Evolutionary conservation across 192 early-diverging fungal species (phyloP).

Genomic region (Entomortierella chlamydospora): DNA sequence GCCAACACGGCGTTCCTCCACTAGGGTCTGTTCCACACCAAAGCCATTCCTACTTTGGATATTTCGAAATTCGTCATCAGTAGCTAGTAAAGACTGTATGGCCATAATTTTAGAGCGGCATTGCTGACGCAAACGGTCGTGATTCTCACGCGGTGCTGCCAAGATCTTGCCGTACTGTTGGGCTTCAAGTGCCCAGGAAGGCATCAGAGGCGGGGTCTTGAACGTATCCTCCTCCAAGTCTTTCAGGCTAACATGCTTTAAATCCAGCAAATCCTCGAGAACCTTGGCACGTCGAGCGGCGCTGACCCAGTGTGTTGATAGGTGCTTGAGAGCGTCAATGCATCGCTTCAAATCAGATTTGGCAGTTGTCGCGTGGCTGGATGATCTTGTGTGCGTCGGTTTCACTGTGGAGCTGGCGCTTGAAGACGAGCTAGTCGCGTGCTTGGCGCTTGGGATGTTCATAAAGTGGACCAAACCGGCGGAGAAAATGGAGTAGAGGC

Average conservation of each 20-base stretch:
- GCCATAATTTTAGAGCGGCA: slow-evolving; percentile 53
- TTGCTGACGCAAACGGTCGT: slow-evolving; percentile 39
- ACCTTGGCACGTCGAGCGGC: slow-evolving; percentile 49
- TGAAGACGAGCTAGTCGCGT: slow-evolving; percentile 5
- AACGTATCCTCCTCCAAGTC: slow-evolving; percentile 42
- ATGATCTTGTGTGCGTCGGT: background rate
- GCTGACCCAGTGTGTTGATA: slow-evolving; percentile 42
- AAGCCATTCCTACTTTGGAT: slow-evolving; percentile 15
- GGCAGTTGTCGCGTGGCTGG: slow-evolving; percentile 9
- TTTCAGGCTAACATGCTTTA: slow-evolving; percentile 50
- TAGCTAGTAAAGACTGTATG: slow-evolving; percentile 42
- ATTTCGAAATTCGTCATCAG: slow-evolving; percentile 36
- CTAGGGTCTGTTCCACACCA: background rate
- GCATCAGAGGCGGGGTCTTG: slow-evolving; percentile 18
- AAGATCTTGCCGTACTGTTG: slow-evolving; percentile 9
- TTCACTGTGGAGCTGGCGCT: slow-evolving; percentile 15
- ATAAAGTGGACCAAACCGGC: slow-evolving; percentile 56
- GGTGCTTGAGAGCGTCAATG: slow-evolving; percentile 48
- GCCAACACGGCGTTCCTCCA: background rate
- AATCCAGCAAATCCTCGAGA: slow-evolving; percentile 43
- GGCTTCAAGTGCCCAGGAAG: slow-evolving; percentile 28
- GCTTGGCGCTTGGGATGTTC: slow-evolving; percentile 45
- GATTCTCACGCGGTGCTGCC: slow-evolving; percentile 14
- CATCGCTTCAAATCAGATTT: slow-evolving; percentile 46
- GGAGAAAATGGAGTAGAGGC: slow-evolving; percentile 55